Base-by-base conservation (phyloP, 2,329 filamentous ascomycete species). In the Aureobasidium vineae region DNA sequence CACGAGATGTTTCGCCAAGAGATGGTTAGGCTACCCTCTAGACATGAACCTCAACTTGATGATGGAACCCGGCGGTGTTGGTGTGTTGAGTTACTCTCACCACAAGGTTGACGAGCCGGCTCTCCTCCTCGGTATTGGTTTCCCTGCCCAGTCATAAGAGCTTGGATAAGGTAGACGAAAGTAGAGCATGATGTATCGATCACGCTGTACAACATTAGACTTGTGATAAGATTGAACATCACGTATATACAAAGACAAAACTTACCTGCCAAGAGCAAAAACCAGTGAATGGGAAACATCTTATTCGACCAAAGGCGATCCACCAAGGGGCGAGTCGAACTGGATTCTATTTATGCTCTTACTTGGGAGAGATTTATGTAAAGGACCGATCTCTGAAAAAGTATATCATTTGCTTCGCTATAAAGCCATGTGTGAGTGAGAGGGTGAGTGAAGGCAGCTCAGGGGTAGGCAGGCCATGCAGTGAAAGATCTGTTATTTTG, bases 1-100 rank as follows among this genome's bases (percentile, higher is more conserved):
- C 66, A 80, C 97, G 61, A 84, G 93, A 21, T 91, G 91, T 0
- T 92, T 97, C 76, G 92, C 93, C 5, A 91, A 94, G 83, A 84
- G 92, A 38, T 97, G 93, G 93, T 84, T 88, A 0, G 86, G 87
- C 0, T 90, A 90, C 79, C 82, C 85, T 13, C 80, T 97, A 67
- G 84, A 86, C 65, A 88, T 91, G 61, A 92, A 90, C 10, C 90
- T 91, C 43, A 85, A 87, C 7, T 86, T 97, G 75, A 82, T 97
- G 69, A 80, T 97, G 28, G 93, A 97, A 76, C 81, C 81, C 2
- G 81, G 81, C 4, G 81, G 81, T 56, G 81, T 84, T 53, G 81
- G 81, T 8, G 83, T 80, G 40, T 69, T 84, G 74, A 82, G 80
- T 70, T 83, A 83, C 70, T 81, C 83, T 70, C 82, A 83, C 72